These are phyloP conservation scores for Dipteronia sinensis DNA, from an alignment of 345 rosid genomes.

Conservation along the genomic window DNA sequence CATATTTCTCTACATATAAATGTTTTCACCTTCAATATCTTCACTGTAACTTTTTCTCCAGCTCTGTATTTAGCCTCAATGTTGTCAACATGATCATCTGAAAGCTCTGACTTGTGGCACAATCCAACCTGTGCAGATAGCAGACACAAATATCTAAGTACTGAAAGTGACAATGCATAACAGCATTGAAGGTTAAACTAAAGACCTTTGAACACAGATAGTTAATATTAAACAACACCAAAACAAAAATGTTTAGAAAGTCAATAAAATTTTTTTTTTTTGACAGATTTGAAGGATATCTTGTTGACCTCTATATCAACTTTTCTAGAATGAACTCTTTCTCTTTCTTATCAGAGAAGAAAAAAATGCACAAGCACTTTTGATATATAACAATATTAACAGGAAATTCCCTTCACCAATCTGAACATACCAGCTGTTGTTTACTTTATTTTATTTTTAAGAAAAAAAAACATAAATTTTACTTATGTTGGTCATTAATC, in stretches of 20 bases:
- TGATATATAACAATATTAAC: background rate
- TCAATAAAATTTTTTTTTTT: background rate
- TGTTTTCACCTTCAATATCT: slow-evolving; percentile 75
- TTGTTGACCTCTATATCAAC: background rate
- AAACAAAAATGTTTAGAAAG: background rate
- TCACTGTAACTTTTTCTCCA: slow-evolving; percentile 74
- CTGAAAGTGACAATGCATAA: background rate
- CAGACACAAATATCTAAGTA: slow-evolving; percentile 10
- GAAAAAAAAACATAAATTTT: background rate
- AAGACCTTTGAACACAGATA: background rate
- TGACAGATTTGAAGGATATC: background rate
- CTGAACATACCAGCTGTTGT: background rate
- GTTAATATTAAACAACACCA: slow-evolving; percentile 10
- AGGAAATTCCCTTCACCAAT: background rate
- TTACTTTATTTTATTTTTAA: background rate
- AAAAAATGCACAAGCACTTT: background rate
- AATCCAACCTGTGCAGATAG: slow-evolving; percentile 74
- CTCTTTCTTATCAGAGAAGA: background rate
- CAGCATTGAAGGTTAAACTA: background rate
- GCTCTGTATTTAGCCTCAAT: slow-evolving; percentile 62
- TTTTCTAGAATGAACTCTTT: background rate
- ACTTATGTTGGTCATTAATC: background rate
- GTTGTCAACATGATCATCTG: slow-evolving; percentile 61
- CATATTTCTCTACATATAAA: background rate
- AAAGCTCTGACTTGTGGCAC: slow-evolving; percentile 81